Base-by-base conservation (phyloP, 148 eudicot species). In the Chenopodium album region DNA sequence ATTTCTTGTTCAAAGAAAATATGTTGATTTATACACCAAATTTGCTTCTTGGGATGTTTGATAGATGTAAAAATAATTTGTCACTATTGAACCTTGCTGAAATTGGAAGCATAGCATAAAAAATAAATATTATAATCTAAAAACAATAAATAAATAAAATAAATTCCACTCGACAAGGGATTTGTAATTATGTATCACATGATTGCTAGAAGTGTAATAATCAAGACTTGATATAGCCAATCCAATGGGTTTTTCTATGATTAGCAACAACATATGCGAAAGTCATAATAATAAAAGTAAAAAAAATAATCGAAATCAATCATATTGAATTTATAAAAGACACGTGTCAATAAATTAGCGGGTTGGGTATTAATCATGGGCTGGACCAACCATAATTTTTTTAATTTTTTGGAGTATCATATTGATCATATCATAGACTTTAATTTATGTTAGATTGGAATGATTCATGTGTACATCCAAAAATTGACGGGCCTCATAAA, bases 331-430 rank as follows among this genome's bases (percentile, higher is more conserved):
- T 12, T 16, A 32, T 26, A 17, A 19, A 37, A 2, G 10, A 32
- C 71, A 80, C 77, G 71, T 80, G 82, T 19, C 77, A 44, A 26
- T 0, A 60, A 60, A 9, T 9, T 79, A 71, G 68, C 54, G 81
- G 81, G 50, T 56, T 46, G 76, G 75, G 76, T 37, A 74, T 70
- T 26, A 32, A 79, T 79, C 76, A 79, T 79, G 81, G 81, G 81
- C 75, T 59, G 76, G 65, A 79, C 81, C 73, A 22, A 79, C 71
- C 34, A n/a, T 41, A 41, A 5, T 41, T 41, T 41, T 41, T 41
- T 41, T 4, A 6, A 41, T 41, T 2, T 71, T 62, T 71, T 22
- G 31, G 26, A 26, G 70, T 67, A 28, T 14, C 3, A 62, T 60
- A 37, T 19, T 62, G 70, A 80, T 73, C 71, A 60, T 67, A 69